Conservation (phyloP, 257 asterid species). For the Paraleonurus japonicus region DNA sequence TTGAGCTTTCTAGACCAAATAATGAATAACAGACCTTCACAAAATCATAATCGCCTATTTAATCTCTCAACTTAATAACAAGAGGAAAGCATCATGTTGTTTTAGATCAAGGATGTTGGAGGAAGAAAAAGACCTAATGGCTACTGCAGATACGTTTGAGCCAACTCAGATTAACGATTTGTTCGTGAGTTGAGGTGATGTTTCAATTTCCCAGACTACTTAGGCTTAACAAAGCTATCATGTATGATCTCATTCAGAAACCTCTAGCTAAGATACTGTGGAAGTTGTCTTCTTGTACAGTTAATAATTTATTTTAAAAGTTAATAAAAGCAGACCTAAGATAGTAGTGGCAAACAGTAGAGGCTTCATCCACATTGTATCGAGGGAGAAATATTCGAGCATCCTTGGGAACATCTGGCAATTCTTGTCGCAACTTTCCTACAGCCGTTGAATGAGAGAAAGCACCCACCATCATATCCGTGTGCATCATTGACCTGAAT, state of each 20-base stretch:
- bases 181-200: background rate
- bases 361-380: conserved; percentile 85
- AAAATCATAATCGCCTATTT: background rate
- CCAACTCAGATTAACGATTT: background rate
- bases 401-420: conserved; percentile 87
- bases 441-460: conserved; percentile 96
- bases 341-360: conserved; percentile 81
- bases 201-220: conserved; percentile 2
- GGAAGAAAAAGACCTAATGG: background rate
- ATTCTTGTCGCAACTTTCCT: conserved; percentile 82
- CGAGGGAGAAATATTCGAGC: conserved; percentile 74
- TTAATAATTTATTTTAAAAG: conserved; percentile 11
- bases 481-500: conserved; percentile 87
- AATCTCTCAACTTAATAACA: background rate
- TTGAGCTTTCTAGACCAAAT: background rate
- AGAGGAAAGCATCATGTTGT: background rate
- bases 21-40: background rate
- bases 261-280: background rate
- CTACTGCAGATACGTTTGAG: background rate
- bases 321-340: conserved; percentile 57
- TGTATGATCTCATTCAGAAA: conserved; percentile 1
- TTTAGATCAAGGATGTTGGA: background rate
- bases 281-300: background rate
- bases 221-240: conserved; percentile 16
- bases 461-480: conserved; percentile 93